Evolutionary conservation across 1,139 yeast genomes (phyloP).

Genomic region (Kluyveromyces marxianus): DNA sequence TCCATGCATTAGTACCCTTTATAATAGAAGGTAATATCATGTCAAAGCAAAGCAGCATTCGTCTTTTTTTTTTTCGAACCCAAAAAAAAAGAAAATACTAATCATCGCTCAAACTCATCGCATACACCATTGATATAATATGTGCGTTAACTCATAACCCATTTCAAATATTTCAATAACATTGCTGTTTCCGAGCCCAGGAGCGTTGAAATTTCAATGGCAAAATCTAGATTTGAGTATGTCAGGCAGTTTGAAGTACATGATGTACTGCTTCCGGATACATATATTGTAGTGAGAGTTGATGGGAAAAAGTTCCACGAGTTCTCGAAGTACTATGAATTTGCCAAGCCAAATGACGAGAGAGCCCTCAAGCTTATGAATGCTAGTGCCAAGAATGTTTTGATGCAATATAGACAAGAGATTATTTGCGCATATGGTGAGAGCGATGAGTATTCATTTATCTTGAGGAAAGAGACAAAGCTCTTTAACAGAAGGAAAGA

Average conservation of each 20-base stretch:
- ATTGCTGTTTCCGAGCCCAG: too few species aligned
- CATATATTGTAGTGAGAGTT: slow-evolving; percentile 74
- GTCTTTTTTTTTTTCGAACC: too few species aligned
- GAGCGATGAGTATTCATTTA: slow-evolving; percentile 87
- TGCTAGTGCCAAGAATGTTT: slow-evolving; percentile 58
- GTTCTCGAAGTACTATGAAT: slow-evolving; percentile 64
- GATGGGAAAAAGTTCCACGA: slow-evolving; percentile 95
- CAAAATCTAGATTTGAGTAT: slow-evolving; percentile 77
- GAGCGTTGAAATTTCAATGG: slow-evolving; percentile 38
- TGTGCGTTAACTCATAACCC: too few species aligned
- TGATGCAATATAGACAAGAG: slow-evolving; percentile 51
- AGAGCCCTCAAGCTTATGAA: slow-evolving; percentile 77
- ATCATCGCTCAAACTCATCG: too few species aligned
- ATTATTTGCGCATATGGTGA: slow-evolving; percentile 84
- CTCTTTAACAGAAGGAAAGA: slow-evolving; percentile 74
- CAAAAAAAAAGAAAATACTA: too few species aligned
- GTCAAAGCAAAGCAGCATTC: too few species aligned
- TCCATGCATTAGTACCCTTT: too few species aligned
- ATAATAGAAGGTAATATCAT: too few species aligned
- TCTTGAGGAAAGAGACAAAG: slow-evolving; percentile 52
- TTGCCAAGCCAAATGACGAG: slow-evolving; percentile 80
- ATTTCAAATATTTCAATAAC: too few species aligned
- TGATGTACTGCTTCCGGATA: slow-evolving; percentile 64
- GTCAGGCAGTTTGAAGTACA: slow-evolving; percentile 78
- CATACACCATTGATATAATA: too few species aligned